Conservation (phyloP, 805 yeast genomes). For the Wickerhamiella hasegawae region DNA sequence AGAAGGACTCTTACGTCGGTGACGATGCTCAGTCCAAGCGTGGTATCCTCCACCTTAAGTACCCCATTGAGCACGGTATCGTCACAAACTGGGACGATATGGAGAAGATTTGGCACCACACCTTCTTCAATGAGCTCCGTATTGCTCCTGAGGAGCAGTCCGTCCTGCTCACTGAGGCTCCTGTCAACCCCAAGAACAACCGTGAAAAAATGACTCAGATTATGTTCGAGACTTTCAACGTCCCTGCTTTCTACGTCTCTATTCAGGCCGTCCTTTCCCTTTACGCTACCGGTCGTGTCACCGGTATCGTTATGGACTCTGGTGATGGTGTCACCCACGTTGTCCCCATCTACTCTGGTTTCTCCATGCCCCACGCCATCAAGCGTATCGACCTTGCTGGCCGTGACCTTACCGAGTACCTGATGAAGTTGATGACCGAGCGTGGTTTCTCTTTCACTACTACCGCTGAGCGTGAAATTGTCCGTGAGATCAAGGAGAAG, state of each 20-base stretch:
- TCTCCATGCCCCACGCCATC: slow-evolving; percentile 97
- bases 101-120: slow-evolving; percentile 99
- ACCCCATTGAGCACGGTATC: slow-evolving; percentile 99
- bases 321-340: slow-evolving; percentile 99
- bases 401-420: slow-evolving; percentile 97
- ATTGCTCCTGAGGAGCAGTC: slow-evolving; percentile 99
- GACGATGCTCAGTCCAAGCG: slow-evolving; percentile 99
- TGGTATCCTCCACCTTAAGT: slow-evolving; percentile 97
- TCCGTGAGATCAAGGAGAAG: slow-evolving; percentile 90
- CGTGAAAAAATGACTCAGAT: slow-evolving; percentile 99
- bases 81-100: slow-evolving; percentile 99
- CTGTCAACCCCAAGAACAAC: slow-evolving; percentile 98
- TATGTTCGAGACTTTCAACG: slow-evolving; percentile 97
- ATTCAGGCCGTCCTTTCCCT: slow-evolving; percentile 97
- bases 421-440: slow-evolving; percentile 96
- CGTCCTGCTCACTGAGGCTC: slow-evolving; percentile 97
- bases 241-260: slow-evolving; percentile 97
- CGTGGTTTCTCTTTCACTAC: slow-evolving; percentile 98
- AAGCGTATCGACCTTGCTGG: slow-evolving; percentile 98
- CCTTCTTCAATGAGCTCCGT: slow-evolving; percentile 98
- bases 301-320: slow-evolving; percentile 98
- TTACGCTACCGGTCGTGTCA: slow-evolving; percentile 99
- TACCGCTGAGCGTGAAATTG: slow-evolving; percentile 97
- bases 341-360: slow-evolving; percentile 99
- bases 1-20: slow-evolving; percentile 98